Conservation (phyloP, 495 filamentous ascomycete genomes). For the Xylaria nigripes region DNA sequence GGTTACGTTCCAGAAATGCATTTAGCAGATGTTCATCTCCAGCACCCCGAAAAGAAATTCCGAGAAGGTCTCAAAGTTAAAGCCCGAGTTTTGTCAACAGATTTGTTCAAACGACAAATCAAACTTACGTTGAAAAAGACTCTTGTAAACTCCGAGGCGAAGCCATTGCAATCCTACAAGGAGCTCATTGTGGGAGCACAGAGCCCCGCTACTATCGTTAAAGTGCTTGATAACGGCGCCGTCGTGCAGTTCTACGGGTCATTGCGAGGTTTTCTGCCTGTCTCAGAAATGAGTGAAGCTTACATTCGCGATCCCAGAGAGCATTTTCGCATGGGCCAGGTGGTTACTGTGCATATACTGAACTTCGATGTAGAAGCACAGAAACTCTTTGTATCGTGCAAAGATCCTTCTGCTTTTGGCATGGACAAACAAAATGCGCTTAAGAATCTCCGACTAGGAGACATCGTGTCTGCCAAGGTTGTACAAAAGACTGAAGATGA, state of each 20-base stretch:
- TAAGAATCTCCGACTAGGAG: slow-evolving; percentile 58
- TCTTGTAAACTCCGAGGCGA: slow-evolving; percentile 75
- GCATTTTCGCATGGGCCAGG: slow-evolving; percentile 85
- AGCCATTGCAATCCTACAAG: slow-evolving; percentile 67
- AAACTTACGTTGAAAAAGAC: slow-evolving; percentile 92
- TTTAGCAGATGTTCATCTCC: slow-evolving; percentile 75
- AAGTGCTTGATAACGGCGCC: slow-evolving; percentile 66
- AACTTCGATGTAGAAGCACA: slow-evolving; percentile 62
- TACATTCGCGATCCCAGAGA: slow-evolving; percentile 82
- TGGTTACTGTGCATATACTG: slow-evolving; percentile 76
- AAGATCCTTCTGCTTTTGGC: slow-evolving; percentile 70
- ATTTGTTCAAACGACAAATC: slow-evolving; percentile 66
- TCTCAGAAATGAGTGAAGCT: slow-evolving; percentile 95
- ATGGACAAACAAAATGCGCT: slow-evolving; percentile 67
- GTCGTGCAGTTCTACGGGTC: slow-evolving; percentile 87
- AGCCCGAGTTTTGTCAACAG: slow-evolving; percentile 71
- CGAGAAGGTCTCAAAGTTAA: slow-evolving; percentile 77
- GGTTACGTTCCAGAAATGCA: slow-evolving; percentile 84
- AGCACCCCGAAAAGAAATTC: slow-evolving; percentile 95
- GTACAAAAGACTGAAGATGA: slow-evolving; percentile 78
- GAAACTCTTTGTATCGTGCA: slow-evolving; percentile 84
- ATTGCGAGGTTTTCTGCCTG: slow-evolving; percentile 75
- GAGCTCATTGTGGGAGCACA: slow-evolving; percentile 60
- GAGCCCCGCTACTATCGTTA: slow-evolving; percentile 77
- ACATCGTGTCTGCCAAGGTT: slow-evolving; percentile 66